Percentiles rank a stretch among this genome's conserved stretches.
Conservation (phyloP, 495 filamentous ascomycete species). For the Terfezia boudieri region DNA sequence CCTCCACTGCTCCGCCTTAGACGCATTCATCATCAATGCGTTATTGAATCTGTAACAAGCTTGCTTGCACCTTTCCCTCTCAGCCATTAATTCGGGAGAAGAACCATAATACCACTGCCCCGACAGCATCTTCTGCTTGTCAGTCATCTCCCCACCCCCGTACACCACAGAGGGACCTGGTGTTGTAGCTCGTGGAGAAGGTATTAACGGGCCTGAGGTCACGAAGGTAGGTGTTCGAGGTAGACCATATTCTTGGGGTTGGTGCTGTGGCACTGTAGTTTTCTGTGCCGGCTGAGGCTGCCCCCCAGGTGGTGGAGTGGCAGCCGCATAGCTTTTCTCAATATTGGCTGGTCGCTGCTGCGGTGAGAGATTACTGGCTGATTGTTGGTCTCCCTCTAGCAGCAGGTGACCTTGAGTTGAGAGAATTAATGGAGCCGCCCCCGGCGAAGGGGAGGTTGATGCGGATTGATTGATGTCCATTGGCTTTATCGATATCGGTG, state of each 20-base stretch:
- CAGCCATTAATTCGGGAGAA: conserved; percentile 54
- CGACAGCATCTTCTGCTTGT: conserved; percentile 86
- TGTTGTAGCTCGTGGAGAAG: conserved; percentile 34
- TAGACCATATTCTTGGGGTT: conserved; percentile 16
- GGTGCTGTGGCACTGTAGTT: conserved; percentile 17
- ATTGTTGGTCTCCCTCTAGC: conserved; percentile 21
- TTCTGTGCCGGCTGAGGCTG: too few species aligned
- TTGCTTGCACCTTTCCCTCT: conserved; percentile 66
- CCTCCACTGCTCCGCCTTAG: conserved; percentile 53
- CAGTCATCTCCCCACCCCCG: conserved; percentile 30
- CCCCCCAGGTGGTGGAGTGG: conserved; percentile 3
- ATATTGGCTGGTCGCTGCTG: conserved; percentile 1
- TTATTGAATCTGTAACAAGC: conserved; percentile 82
- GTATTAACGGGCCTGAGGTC: conserved; percentile 15
- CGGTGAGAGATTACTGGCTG: not conserved
- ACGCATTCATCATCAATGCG: conserved; percentile 42
- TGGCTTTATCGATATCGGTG: conserved; percentile 63
- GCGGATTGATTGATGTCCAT: conserved; percentile 41
- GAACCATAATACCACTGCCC: conserved; percentile 64
- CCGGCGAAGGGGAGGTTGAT: conserved; percentile 24
- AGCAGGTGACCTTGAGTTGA: conserved; percentile 20
- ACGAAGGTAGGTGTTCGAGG: conserved; percentile 8
- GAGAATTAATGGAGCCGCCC: too few species aligned
- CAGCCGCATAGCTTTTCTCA: conserved; percentile 23
- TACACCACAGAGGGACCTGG: conserved; percentile 31